Conservation (phyloP, 371 early-diverging fungal species). For the Mortierella sp. region DNA sequence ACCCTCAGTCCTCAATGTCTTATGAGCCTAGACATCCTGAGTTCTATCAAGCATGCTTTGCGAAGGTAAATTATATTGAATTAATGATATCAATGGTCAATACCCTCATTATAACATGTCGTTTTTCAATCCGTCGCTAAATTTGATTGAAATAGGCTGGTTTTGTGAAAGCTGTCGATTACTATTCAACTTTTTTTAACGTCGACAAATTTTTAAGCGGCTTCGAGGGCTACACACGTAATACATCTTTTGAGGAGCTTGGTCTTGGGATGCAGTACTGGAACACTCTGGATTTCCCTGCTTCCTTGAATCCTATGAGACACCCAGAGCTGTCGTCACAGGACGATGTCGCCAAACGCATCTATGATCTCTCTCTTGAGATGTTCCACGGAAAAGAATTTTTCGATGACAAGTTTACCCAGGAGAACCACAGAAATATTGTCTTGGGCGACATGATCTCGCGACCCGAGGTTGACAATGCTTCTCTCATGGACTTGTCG, state of each 20-base stretch:
- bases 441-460: constrained; percentile 54
- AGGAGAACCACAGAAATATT: constrained; percentile 34
- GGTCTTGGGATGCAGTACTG: constrained; percentile 36
- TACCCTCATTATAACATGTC: too few relatives aligned
- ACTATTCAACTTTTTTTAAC: constrained; percentile 40
- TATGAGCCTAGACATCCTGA: constrained; percentile 47
- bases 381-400: constrained; percentile 50
- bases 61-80: constrained; percentile 25
- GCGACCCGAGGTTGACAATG: constrained; percentile 43
- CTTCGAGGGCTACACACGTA: constrained; percentile 1
- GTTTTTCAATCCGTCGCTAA: too few relatives aligned
- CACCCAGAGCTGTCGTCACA: constrained; percentile 30
- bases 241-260: constrained; percentile 1
- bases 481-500: constrained; percentile 44
- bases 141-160: too few relatives aligned
- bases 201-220: constrained; percentile 27
- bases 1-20: constrained; percentile 37
- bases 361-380: constrained; percentile 39
- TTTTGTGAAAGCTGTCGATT: constrained; percentile 47
- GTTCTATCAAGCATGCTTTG: constrained; percentile 48
- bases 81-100: background rate
- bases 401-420: constrained; percentile 39
- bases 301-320: constrained; percentile 40
- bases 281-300: constrained; percentile 46
- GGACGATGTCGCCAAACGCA: constrained; percentile 42